These are phyloP conservation scores for Raphanus hybrid DNA, from an alignment of 441 rosid genomes.

Conservation along the genomic window DNA sequence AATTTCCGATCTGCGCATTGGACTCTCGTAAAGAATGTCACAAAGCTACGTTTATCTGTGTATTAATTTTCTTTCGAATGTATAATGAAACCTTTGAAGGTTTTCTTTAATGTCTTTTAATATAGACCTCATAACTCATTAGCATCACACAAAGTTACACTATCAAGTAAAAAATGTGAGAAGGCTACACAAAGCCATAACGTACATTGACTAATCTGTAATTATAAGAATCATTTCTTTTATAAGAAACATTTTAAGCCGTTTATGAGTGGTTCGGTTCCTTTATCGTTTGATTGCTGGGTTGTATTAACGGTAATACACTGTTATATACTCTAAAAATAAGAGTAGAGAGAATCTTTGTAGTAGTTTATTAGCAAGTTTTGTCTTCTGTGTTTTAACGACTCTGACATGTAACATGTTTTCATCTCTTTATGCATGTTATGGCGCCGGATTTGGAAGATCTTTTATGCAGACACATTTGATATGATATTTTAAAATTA, in stretches of 20 bases:
- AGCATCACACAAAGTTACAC: constrained; percentile 2
- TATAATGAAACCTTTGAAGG: constrained; percentile 9
- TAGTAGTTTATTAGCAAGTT: constrained; percentile 34
- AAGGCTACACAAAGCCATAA: not conserved
- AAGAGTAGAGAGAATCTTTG: constrained; percentile 27
- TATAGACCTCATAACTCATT: not conserved
- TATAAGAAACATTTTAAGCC: not conserved
- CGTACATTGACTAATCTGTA: not conserved
- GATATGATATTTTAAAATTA: constrained; percentile 4
- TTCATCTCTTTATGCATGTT: constrained; percentile 36
- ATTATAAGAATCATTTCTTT: not conserved
- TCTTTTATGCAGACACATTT: constrained; percentile 40
- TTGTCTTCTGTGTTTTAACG: constrained; percentile 38
- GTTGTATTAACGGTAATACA: constrained; percentile 1
- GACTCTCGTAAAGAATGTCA: constrained; percentile 1
- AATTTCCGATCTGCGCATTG: not conserved
- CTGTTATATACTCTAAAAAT: not conserved
- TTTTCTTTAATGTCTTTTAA: not conserved
- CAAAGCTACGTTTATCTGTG: not conserved
- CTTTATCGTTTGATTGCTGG: constrained; percentile 7
- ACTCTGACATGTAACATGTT: constrained; percentile 42
- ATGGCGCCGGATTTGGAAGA: constrained; percentile 45
- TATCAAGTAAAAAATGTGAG: not conserved
- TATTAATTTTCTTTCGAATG: not conserved
- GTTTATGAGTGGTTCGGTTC: constrained; percentile 8